A percentile compares a stretch with the other conserved stretches of the same genome.
Conservation (phyloP, 371 early-diverging fungal genomes). For the Basidiobolus meristosporus region DNA sequence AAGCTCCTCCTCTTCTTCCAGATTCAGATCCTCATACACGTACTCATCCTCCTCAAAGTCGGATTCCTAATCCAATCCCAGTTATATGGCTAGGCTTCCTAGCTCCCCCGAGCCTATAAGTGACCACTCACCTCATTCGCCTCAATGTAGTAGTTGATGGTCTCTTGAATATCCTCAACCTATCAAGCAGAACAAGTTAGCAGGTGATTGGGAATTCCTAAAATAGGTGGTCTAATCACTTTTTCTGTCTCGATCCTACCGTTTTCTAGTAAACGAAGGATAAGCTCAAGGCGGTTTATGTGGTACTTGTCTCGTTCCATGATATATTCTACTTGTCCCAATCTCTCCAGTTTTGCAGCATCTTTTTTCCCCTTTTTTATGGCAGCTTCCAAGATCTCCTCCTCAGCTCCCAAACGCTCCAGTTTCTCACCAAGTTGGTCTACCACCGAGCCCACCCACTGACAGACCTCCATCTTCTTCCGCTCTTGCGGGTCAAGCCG, state of each 20-base stretch:
- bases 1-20: slow-evolving; percentile 75
- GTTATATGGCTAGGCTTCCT: background rate
- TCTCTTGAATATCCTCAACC: slow-evolving; percentile 60
- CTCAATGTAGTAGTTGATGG: slow-evolving; percentile 84
- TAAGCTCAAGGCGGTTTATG: slow-evolving; percentile 69
- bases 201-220: too few relatives aligned
- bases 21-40: slow-evolving; percentile 80
- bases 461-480: slow-evolving; percentile 60
- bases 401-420: slow-evolving; percentile 76
- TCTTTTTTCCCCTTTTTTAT: slow-evolving; percentile 62
- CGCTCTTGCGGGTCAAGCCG: slow-evolving; percentile 85
- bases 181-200: slow-evolving; percentile 6
- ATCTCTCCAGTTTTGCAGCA: slow-evolving; percentile 41
- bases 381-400: slow-evolving; percentile 54
- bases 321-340: slow-evolving; percentile 37
- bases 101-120: background rate
- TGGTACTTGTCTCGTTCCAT: slow-evolving; percentile 84
- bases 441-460: slow-evolving; percentile 63
- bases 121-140: slow-evolving; percentile 34
- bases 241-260: slow-evolving; percentile 63
- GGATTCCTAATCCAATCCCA: slow-evolving; percentile 26
- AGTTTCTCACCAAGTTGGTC: slow-evolving; percentile 74
- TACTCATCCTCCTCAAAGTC: slow-evolving; percentile 83
- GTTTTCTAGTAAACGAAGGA: slow-evolving; percentile 80
- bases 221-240: slow-evolving; percentile 17